Evolutionary conservation across 192 early-diverging fungal genomes (phyloP), one percentile per base, ranked within the genome.

Genomic region (Mortierella claussenii): DNA sequence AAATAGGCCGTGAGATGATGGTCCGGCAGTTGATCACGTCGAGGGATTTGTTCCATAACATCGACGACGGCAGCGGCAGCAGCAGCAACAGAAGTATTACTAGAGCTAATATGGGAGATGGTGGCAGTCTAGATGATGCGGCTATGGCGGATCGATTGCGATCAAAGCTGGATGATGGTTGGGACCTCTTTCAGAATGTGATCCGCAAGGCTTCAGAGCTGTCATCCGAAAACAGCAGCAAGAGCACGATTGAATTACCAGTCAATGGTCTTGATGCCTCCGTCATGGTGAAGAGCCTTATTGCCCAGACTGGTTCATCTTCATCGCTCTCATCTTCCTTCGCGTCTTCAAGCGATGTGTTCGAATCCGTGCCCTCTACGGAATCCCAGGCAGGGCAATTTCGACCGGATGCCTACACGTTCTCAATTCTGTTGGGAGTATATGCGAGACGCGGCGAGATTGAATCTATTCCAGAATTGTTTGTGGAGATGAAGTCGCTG

Each of bases 381-480:
- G n/a, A 13, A 20, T 3, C 18, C 11, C 4, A 32, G 4, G 50
- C 45, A 17, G 56, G 67, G 1, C 37, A 36, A 11, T 76, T 76
- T 45, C 47, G 45, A 2, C 73, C 73, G 0, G 64, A 76, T 61
- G 52, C 64, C 0, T 56, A 50, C 27, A 76, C 73, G 5, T 76
- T 67, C 28, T 59, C 73, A 18, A 76, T 76, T 28, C 47, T 76
- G n/a, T 46, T 76, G 3, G 53, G 53, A 15, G 73, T 65, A 10
- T 67, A 67, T 57, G 73, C 73, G 3, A 28, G 34, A 9, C 57
- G 64, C 21, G 73, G 73, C 3, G 73, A 67, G 46, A 76, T 76
- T 13, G 73, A 67, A 31, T 37, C 73, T 3, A 76, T 76, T 13
- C 62, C 73, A 4, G 73, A 67, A 20, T 37, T 76, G 0, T 76